Evolutionary conservation across 139 green algal species (phyloP).

Genomic region (Pleodorina starrii): DNA sequence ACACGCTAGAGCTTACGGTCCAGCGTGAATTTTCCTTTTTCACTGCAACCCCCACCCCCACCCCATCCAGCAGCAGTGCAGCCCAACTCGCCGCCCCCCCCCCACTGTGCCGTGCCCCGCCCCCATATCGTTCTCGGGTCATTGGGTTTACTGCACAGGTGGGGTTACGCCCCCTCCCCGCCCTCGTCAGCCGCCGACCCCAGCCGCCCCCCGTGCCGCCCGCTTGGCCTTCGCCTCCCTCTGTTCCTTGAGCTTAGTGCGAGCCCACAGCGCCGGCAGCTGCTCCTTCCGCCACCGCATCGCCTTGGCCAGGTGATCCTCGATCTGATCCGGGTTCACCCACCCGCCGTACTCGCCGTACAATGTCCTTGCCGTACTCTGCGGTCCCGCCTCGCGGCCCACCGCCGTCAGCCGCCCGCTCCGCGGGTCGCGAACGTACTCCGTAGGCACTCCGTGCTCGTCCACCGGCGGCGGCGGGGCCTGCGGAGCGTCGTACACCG

Average conservation of each 20-base stretch:
- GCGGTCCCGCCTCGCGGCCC: neutral
- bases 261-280: slow-evolving; percentile 22
- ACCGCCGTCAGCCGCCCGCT: slow-evolving; percentile 36
- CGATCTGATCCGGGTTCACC: slow-evolving; percentile 40
- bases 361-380: slow-evolving; percentile 1
- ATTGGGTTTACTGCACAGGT: no score
- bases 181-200: no score
- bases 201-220: no score
- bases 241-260: slow-evolving; percentile 13
- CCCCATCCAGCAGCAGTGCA: no score
- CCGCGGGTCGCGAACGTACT: slow-evolving; percentile 31
- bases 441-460: slow-evolving; percentile 2
- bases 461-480: neutral
- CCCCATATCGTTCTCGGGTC: no score
- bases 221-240: slow-evolving; percentile 20
- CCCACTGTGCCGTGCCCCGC: no score
- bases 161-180: no score
- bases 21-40: no score
- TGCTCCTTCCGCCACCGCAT: slow-evolving; percentile 39
- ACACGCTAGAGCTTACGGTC: no score
- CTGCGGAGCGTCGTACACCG: neutral
- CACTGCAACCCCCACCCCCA: no score
- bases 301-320: slow-evolving; percentile 25
- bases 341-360: slow-evolving; percentile 37
- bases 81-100: no score